Evolutionary conservation across 192 early-diverging fungal genomes (phyloP).

Genomic region (Helicostylum pulchrum): DNA sequence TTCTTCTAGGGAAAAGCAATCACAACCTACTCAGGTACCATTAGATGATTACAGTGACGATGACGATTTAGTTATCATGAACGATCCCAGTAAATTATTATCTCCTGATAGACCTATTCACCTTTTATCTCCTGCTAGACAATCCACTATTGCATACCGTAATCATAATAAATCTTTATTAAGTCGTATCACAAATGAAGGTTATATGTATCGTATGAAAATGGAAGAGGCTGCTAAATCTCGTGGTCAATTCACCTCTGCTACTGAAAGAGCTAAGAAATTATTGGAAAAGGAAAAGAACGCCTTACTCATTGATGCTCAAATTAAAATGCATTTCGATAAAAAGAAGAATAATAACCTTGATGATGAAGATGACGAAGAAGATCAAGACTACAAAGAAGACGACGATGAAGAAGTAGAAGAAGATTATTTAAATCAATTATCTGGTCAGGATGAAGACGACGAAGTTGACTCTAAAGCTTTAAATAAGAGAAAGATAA

Average conservation of each 20-base stretch:
- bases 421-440: constrained; percentile 12
- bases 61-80: constrained; percentile 34
- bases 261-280: constrained; percentile 18
- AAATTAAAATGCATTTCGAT: constrained; percentile 15
- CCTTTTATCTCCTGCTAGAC: constrained; percentile 1
- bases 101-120: constrained; percentile 3
- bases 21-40: not conserved
- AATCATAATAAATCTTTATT: constrained; percentile 20
- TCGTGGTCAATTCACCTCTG: constrained; percentile 9
- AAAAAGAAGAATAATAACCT: not conserved
- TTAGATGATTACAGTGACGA: constrained; percentile 17
- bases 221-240: constrained; percentile 20
- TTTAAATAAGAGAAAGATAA: not conserved
- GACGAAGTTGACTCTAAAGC: not conserved
- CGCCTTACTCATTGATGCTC: constrained; percentile 4
- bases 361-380: not conserved
- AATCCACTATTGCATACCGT: not conserved
- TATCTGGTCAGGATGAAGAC: constrained; percentile 4
- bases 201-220: constrained; percentile 10
- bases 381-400: not conserved
- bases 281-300: constrained; percentile 18
- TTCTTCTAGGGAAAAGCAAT: not conserved
- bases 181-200: constrained; percentile 18
- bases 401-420: constrained; percentile 2
- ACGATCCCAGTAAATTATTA: constrained; percentile 3